A percentile compares a stretch with the other conserved stretches of the same genome.
Conservation (phyloP, 306 rosid species). For the Geum urbanum region DNA sequence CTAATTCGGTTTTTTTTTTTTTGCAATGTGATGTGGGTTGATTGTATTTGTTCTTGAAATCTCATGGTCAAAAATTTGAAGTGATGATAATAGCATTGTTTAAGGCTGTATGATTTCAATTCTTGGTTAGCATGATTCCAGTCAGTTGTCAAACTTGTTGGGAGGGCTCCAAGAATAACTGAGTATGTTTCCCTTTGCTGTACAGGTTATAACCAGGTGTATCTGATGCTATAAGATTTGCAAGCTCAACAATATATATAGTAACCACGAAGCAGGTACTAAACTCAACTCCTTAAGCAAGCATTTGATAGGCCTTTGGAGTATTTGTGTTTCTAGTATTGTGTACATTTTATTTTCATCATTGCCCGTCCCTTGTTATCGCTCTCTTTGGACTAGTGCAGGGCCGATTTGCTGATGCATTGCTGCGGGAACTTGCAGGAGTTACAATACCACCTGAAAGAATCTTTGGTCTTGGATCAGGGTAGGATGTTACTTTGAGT, state of each 20-base stretch:
- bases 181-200: constrained; percentile 16
- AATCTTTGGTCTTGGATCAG: constrained; percentile 78
- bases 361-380: not conserved
- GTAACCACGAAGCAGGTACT: constrained; percentile 85
- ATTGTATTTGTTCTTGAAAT: not conserved
- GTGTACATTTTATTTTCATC: not conserved
- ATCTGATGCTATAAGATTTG: constrained; percentile 67
- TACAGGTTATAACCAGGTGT: constrained; percentile 76
- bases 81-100: not conserved
- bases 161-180: not conserved
- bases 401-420: constrained; percentile 85
- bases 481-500: constrained; percentile 38
- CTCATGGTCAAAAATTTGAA: not conserved
- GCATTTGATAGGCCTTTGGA: constrained; percentile 11
- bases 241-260: constrained; percentile 71
- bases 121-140: not conserved
- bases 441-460: constrained; percentile 71
- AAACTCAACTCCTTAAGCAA: not conserved
- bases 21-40: constrained; percentile 5
- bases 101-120: not conserved
- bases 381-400: constrained; percentile 20
- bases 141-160: not conserved
- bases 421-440: constrained; percentile 76
- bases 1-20: constrained; percentile 10
- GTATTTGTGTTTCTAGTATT: not conserved